phyloP scores from a whole-genome alignment of 306 rosid species.

The Ammopiptanthus mongolicus region DNA sequence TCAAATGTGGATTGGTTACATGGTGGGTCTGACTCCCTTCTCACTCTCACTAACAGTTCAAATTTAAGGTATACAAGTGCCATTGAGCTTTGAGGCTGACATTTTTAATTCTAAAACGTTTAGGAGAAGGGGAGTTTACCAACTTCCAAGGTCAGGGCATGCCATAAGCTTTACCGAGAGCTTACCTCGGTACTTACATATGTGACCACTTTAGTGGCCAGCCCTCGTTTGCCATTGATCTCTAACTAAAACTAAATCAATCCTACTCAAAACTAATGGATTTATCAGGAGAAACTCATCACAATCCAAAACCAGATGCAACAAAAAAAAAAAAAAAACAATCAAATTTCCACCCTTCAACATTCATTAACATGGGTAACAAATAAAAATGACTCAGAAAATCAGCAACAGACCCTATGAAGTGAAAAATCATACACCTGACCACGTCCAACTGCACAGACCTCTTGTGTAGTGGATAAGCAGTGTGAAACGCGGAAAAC shows the following conservation, averaged over 20 bases:
- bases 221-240: not conserved
- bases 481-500: conserved; percentile 41
- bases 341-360: not conserved
- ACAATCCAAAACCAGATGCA: not conserved
- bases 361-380: not conserved
- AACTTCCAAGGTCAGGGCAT: too few species aligned
- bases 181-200: not conserved
- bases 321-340: not conserved
- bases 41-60: not conserved
- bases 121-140: not conserved
- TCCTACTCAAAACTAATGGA: not conserved
- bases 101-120: too few species aligned
- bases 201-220: not conserved
- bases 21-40: too few species aligned
- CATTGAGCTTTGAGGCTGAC: not conserved
- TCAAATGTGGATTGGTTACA: too few species aligned
- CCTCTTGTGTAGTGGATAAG: conserved; percentile 95
- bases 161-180: not conserved
- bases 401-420: not conserved
- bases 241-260: not conserved
- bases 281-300: not conserved
- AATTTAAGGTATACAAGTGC: not conserved
- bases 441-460: conserved; percentile 92
- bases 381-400: not conserved
- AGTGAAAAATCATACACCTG: conserved; percentile 52